Base-by-base conservation (phyloP, 73 alveolate genomes). In the Effrenium voratum region DNA sequence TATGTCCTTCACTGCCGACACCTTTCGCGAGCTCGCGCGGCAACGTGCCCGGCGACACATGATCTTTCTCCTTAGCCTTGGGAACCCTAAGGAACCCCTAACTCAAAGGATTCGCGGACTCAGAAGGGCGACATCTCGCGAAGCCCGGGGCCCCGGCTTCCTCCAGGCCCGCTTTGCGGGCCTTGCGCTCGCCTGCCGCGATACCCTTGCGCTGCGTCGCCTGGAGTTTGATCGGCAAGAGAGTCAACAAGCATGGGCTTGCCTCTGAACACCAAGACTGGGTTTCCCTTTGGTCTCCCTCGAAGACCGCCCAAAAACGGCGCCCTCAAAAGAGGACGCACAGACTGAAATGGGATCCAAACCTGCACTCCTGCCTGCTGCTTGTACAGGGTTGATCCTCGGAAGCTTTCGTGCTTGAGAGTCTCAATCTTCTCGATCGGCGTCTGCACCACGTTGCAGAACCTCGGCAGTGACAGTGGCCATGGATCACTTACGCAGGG, bases 361-460 rank as follows among this genome's bases (percentile, higher is more conserved):
- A n/a, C n/a, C n/a, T n/a, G n/a, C n/a, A n/a, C n/a, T n/a, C 47
- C 47, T 59, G 59, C 98, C 98, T 91, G 98, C 98, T 91, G 98
- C 98, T 91, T 91, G 98, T 91, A 91, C 91, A 91, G 45, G 40
- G 98, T 75, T 10, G 98, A 91, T 2, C 98, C 98, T 34, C 98
- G 59, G 91, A 91, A 91, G 91, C 98, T 91, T 44, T 91, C 98
- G 91, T 91, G 98, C 68, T 91, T 91, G 81, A 91, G 49, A 12
- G 98, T 91, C 47, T 91, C 98, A 32, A 91, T 91, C 91, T 91
- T 91, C 81, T 91, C 98, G 63, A 91, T 32, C 44, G 98, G 98
- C 32, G 98, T 91, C 91, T 91, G 98, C 79, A 91, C 98, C 81
- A 91, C 98, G 38, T 91, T 91, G 98, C 98, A 91, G 91, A 91